phyloP scores from a whole-genome alignment of 176 grass and related monocot genomes.

The Canna indica region DNA sequence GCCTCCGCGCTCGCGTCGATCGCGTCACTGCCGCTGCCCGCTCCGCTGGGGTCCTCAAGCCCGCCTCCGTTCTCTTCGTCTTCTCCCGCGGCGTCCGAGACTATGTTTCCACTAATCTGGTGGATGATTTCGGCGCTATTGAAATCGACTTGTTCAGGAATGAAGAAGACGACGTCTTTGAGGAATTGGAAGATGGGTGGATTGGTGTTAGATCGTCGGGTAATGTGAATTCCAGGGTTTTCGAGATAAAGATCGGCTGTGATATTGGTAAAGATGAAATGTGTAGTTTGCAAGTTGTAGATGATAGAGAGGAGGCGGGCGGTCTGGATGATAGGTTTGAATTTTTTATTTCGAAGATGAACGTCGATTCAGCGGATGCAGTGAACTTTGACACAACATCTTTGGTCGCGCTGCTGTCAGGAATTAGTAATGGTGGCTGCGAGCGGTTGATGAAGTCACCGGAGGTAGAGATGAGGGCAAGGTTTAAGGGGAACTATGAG shows the following conservation, averaged over 20 bases:
- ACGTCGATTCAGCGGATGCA: constrained; percentile 29
- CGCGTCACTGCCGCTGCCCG: constrained; percentile 34
- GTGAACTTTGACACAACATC: constrained; percentile 89
- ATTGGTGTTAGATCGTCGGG: constrained; percentile 31
- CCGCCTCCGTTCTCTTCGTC: constrained; percentile 56
- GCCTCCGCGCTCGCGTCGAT: constrained; percentile 35
- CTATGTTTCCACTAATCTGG: constrained; percentile 27
- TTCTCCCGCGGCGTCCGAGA: constrained; percentile 64
- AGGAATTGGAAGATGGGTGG: constrained; percentile 47
- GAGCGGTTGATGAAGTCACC: constrained; percentile 36
- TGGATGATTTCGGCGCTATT: constrained; percentile 41
- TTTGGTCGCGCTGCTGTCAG: constrained; percentile 69
- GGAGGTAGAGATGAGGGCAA: constrained; percentile 40
- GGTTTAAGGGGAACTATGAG: constrained; percentile 79
- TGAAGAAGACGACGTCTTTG: constrained; percentile 30
- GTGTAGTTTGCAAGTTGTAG: background rate
- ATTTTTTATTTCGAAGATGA: constrained; percentile 38
- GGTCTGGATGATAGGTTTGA: constrained; percentile 23
- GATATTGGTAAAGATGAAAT: background rate
- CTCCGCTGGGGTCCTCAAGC: constrained; percentile 26
- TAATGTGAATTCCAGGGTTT: constrained; percentile 34
- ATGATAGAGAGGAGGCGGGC: constrained; percentile 16
- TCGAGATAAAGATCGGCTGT: constrained; percentile 42
- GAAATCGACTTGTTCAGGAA: constrained; percentile 41
- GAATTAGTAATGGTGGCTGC: constrained; percentile 75